phyloP scores from a whole-genome alignment of 148 eudicot species.

The Amaranthus cruentus region DNA sequence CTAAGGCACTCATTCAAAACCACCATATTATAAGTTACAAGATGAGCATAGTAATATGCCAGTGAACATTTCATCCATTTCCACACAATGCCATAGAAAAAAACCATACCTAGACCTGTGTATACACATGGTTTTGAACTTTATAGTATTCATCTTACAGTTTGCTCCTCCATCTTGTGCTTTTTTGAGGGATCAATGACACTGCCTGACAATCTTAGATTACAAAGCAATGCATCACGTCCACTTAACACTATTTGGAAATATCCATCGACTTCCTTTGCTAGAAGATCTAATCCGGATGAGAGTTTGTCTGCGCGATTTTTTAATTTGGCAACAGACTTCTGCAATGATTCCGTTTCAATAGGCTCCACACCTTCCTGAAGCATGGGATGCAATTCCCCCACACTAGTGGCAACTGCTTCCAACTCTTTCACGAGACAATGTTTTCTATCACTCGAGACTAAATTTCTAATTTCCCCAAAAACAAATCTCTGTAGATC shows the following conservation, averaged over 20 bases:
- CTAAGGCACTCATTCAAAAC: constrained; percentile 15
- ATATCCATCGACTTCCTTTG: constrained; percentile 66
- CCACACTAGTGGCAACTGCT: constrained; percentile 43
- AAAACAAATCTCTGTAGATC: constrained; percentile 51
- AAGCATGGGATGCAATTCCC: constrained; percentile 40
- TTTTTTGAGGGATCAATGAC: constrained; percentile 33
- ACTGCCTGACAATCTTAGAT: constrained; percentile 45
- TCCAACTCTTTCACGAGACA: constrained; percentile 57
- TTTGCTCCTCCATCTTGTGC: constrained; percentile 29
- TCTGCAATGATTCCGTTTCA: constrained; percentile 30
- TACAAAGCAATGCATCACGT: constrained; percentile 75
- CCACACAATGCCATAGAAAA: constrained; percentile 14
- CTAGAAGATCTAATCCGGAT: constrained; percentile 54
- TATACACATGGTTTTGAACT: constrained; percentile 13
- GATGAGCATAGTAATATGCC: constrained; percentile 18
- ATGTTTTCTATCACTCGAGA: constrained; percentile 28
- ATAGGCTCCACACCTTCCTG: constrained; percentile 34
- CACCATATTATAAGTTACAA: constrained; percentile 15
- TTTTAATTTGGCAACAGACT: constrained; percentile 31
- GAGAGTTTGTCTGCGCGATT: constrained; percentile 48
- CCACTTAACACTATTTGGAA: constrained; percentile 68
- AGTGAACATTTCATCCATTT: constrained; percentile 15
- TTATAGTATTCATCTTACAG: constrained; percentile 32
- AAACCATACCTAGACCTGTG: constrained; percentile 32
- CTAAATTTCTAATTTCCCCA: constrained; percentile 42